Conservation (phyloP, 108 stramenopile genomes). For the Fistulifera pelliculosa region DNA sequence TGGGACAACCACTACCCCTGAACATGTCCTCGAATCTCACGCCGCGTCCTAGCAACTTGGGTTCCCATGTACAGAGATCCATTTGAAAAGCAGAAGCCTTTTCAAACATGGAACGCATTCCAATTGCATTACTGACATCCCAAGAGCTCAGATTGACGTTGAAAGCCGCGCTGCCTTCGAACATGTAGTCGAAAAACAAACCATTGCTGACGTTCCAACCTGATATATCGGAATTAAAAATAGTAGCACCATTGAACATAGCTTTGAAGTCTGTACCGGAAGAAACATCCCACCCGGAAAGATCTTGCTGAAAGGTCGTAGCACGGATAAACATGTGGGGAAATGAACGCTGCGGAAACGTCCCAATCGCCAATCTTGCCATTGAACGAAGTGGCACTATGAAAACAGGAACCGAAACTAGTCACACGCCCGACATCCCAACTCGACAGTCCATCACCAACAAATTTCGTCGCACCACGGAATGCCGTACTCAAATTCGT, state of each 20-base stretch:
- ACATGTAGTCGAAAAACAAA: conserved; percentile 12
- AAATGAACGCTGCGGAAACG: conserved; percentile 54
- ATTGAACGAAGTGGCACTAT: conserved; percentile 17
- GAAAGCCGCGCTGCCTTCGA: conserved; percentile 14
- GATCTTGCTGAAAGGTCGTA: conserved; percentile 22
- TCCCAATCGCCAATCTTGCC: conserved; percentile 12
- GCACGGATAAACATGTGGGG: conserved; percentile 23
- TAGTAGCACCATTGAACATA: conserved; percentile 16
- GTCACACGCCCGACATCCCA: conserved; percentile 20
- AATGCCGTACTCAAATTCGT: conserved; percentile 28
- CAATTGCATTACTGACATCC: conserved; percentile 12
- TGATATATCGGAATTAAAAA: conserved; percentile 14
- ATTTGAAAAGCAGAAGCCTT: conserved; percentile 18
- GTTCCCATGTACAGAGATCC: conserved; percentile 17
- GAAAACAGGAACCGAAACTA: conserved; percentile 18
- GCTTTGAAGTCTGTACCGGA: neutral
- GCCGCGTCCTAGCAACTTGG: too few relatives aligned
- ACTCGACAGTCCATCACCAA: conserved; percentile 12
- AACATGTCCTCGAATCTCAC: conserved; percentile 10
- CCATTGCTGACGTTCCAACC: conserved; percentile 13
- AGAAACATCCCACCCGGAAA: conserved; percentile 19
- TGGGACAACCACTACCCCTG: conserved; percentile 6
- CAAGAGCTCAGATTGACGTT: conserved; percentile 15
- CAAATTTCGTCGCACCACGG: conserved; percentile 12
- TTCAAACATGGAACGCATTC: conserved; percentile 12